A percentile compares a stretch with the other conserved stretches of the same genome.
phyloP scores from a whole-genome alignment of 768 basidiomycete species.

The Boletus patriciae region DNA sequence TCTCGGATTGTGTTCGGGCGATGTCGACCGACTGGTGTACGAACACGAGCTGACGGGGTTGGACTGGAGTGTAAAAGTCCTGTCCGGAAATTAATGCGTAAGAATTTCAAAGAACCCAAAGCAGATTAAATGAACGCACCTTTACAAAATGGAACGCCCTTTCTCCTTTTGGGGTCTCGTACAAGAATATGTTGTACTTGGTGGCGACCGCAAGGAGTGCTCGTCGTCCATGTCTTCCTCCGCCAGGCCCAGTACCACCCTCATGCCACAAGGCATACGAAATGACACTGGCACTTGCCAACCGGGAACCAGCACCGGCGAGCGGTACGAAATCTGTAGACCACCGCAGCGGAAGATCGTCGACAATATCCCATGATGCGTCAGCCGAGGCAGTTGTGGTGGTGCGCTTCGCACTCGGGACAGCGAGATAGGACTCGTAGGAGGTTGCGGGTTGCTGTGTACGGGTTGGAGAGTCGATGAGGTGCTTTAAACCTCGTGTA shows the following conservation, averaged over 20 bases:
- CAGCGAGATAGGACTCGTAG: constrained; percentile 32
- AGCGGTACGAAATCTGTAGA: constrained; percentile 84
- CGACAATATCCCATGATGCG: constrained; percentile 70
- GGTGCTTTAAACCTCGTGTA: constrained; percentile 61
- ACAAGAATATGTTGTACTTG: constrained; percentile 69
- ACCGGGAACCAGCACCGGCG: constrained; percentile 63
- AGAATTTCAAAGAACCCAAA: neutral
- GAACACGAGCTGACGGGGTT: constrained; percentile 65
- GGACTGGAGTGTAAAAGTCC: constrained; percentile 83
- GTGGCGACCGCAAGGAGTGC: constrained; percentile 73
- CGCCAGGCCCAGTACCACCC: constrained; percentile 46
- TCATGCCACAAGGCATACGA: constrained; percentile 72
- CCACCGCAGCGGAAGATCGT: constrained; percentile 75
- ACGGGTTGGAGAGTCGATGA: constrained; percentile 43
- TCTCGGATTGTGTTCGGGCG: constrained; percentile 45
- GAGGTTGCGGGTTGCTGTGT: constrained; percentile 27
- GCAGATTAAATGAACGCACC: constrained; percentile 32
- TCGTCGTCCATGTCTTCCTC: constrained; percentile 44
- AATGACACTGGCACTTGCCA: constrained; percentile 55
- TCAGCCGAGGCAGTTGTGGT: constrained; percentile 41
- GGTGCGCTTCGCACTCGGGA: constrained; percentile 27
- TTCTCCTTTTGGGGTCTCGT: constrained; percentile 81
- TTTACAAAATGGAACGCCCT: constrained; percentile 81
- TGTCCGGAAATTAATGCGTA: constrained; percentile 28
- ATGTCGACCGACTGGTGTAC: constrained; percentile 66